Evolutionary conservation across 2,329 filamentous ascomycete genomes (phyloP).

Genomic region (Verticillium tricorpus): DNA sequence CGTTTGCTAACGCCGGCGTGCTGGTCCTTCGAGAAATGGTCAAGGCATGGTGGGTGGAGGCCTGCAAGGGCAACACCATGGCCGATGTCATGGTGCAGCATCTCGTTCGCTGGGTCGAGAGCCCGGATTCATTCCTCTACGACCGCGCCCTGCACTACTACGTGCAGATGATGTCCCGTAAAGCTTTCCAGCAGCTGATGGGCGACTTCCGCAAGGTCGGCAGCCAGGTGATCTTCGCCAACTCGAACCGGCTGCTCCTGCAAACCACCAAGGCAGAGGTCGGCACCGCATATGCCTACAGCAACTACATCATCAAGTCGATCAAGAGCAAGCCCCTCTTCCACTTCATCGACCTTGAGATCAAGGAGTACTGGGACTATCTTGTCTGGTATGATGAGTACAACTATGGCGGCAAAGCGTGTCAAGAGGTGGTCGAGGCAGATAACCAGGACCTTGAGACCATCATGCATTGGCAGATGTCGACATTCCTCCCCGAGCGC

Average conservation of each 20-base stretch:
- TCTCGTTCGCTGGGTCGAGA: slow-evolving; percentile 95
- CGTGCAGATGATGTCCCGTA: slow-evolving; percentile 97
- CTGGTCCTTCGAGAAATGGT: slow-evolving; percentile 96
- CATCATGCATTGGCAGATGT: slow-evolving; percentile 98
- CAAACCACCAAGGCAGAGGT: slow-evolving; percentile 97
- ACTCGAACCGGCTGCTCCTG: slow-evolving; percentile 79
- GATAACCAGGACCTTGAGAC: slow-evolving; percentile 76
- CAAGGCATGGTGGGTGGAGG: slow-evolving; percentile 96
- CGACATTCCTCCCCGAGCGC: slow-evolving; percentile 75
- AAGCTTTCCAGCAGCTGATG: slow-evolving; percentile 96
- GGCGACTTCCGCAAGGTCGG: slow-evolving; percentile 93
- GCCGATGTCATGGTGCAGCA: slow-evolving; percentile 97
- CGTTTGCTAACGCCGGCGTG: slow-evolving; percentile 89
- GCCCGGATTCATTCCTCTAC: slow-evolving; percentile 88
- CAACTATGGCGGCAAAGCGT: slow-evolving; percentile 96
- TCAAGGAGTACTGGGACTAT: slow-evolving; percentile 99
- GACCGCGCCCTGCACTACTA: slow-evolving; percentile 94
- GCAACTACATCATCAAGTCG: slow-evolving; percentile 95
- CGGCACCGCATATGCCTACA: slow-evolving; percentile 93
- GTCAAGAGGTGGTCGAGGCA: slow-evolving; percentile 70
- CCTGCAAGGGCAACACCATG: slow-evolving; percentile 85
- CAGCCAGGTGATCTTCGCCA: slow-evolving; percentile 94
- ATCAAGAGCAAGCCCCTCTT: slow-evolving; percentile 95
- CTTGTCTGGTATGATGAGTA: slow-evolving; percentile 98
- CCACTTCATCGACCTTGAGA: slow-evolving; percentile 93